These are phyloP conservation scores for Glutinoglossum americanum DNA, from an alignment of 495 filamentous ascomycete genomes.

Conservation along the genomic window DNA sequence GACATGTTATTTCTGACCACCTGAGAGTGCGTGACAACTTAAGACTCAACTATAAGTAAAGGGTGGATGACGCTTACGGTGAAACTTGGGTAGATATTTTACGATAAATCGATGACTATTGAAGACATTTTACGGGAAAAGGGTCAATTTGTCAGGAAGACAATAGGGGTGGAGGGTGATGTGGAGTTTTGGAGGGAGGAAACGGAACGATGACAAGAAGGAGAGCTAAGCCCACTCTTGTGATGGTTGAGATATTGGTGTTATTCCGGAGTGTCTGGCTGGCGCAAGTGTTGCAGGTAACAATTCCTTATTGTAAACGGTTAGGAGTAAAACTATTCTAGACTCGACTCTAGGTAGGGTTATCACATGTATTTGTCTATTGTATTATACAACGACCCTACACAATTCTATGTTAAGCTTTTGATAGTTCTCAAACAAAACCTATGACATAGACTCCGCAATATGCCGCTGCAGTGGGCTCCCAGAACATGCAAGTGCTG, in stretches of 20 bases:
- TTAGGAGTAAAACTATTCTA: neutral
- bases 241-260: no score
- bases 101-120: slow-evolving; percentile 39
- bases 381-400: neutral
- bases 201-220: neutral
- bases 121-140: slow-evolving; percentile 49
- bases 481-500: neutral
- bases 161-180: slow-evolving; percentile 21
- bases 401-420: neutral
- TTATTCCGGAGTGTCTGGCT: neutral
- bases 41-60: neutral
- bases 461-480: neutral
- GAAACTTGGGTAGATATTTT: slow-evolving; percentile 32
- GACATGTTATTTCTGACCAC: slow-evolving; percentile 86
- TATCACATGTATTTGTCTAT: neutral
- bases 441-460: neutral
- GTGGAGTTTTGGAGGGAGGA: slow-evolving; percentile 28
- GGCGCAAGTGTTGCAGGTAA: neutral
- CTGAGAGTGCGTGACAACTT: slow-evolving; percentile 25
- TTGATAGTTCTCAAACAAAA: neutral
- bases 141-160: slow-evolving; percentile 38
- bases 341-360: no score
- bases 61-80: neutral
- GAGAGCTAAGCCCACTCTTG: no score
- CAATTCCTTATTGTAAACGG: neutral